Base-by-base conservation (phyloP, 139 green algal species). In the Micractinium sp. region DNA sequence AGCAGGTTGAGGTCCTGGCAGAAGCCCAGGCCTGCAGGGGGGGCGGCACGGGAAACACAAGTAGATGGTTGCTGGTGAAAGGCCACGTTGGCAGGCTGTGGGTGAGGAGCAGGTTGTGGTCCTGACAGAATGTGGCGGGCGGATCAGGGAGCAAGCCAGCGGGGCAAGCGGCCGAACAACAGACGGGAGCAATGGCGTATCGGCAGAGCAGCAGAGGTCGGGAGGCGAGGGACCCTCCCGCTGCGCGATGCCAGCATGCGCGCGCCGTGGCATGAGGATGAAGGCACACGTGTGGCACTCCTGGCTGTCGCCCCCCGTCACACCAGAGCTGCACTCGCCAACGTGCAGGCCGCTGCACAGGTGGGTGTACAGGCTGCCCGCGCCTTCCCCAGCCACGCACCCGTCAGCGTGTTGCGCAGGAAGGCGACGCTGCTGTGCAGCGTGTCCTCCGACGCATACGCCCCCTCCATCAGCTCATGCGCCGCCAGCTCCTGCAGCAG, bases 1-100 rank as follows among this genome's bases (percentile, higher is more conserved):
- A 93, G 76, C 38, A 93, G 66, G 81, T 94, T 93, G 13, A 94
- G 88, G 5, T 80, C 88, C 19, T 84, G 71, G 39, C 66, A 82
- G 38, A 91, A 89, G 13, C 86, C 92, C 73, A 93, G 76, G 33
- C 85, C 87, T 92, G 89, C 86, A 87, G 20, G 3, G 22, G 38
- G 29, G 2, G 9, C 7, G 9, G 9, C 47, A 56, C 5, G 13
- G 74, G 27, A n/a, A 33, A 12, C 1, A 18, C 1, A 4, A 75
- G n/a, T 15, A 80, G 15, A 53, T 31, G 16, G 15, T 29, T 53
- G 33, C 16, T 29, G 33, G 33, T 9, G 13, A 35, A 18, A 53
- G 2, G 53, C 12, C 35, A 80, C 33, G 12, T 47, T 80, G 33
- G 36, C 2, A 39, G 22, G 74, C 53, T 31, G 36, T 20, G 73